Percentiles rank a stretch among this genome's conserved stretches.
Conservation (phyloP, 1,284 basidiomycete species). For the Chondrostereum purpureum region DNA sequence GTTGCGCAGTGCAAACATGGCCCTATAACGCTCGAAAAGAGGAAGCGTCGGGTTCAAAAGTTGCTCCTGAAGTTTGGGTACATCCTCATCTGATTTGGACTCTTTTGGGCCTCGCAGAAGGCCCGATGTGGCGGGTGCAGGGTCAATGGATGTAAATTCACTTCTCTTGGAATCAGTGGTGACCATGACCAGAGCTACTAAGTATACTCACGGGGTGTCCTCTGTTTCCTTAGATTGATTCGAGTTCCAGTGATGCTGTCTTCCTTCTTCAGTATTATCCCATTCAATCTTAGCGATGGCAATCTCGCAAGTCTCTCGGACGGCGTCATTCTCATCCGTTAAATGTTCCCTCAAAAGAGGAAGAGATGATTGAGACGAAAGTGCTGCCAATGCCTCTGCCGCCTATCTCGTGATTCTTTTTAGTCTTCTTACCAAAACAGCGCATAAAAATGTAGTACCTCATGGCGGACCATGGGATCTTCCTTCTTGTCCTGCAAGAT, state of each 20-base stretch:
- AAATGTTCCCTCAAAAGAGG: constrained; percentile 72
- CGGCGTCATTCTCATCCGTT: constrained; percentile 69
- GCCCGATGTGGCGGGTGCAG: constrained; percentile 76
- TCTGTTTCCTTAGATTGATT: constrained; percentile 27
- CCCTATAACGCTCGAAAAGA: constrained; percentile 93
- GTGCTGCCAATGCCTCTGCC: constrained; percentile 97
- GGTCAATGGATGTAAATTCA: constrained; percentile 90
- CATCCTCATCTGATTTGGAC: constrained; percentile 37
- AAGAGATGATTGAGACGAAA: constrained; percentile 66
- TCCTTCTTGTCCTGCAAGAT: constrained; percentile 69
- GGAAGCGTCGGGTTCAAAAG: constrained; percentile 68
- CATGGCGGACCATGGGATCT: constrained; percentile 98
- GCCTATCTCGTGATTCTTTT: constrained; percentile 46
- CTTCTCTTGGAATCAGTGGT: neutral
- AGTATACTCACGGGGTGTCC: constrained; percentile 33
- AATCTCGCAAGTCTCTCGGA: constrained; percentile 97
- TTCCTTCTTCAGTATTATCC: constrained; percentile 77
- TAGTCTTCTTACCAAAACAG: constrained; percentile 9
- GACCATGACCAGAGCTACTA: neutral
- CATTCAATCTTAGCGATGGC: constrained; percentile 94
- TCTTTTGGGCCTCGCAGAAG: constrained; percentile 49
- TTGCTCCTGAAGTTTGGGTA: constrained; percentile 53
- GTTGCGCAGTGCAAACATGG: constrained; percentile 97
- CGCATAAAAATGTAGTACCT: constrained; percentile 41
- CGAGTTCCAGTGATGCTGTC: constrained; percentile 27